Evolutionary conservation across 2,329 filamentous ascomycete genomes (phyloP).

Genomic region (Paracoccidioides lutzii): DNA sequence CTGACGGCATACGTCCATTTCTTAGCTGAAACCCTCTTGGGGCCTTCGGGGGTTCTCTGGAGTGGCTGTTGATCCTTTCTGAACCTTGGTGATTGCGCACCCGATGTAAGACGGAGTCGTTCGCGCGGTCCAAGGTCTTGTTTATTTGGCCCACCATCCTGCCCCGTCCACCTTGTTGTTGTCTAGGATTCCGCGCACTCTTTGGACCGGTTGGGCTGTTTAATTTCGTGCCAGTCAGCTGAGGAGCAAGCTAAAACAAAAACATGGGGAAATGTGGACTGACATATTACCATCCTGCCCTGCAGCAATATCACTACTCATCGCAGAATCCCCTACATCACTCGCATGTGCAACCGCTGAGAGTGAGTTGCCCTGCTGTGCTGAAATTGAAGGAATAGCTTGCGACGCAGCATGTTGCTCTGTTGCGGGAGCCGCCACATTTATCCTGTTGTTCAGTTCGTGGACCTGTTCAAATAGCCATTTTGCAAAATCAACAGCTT

Average conservation of each 20-base stretch:
- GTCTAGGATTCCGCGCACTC: conserved; percentile 71
- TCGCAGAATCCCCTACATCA: conserved; percentile 54
- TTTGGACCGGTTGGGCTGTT: conserved; percentile 82
- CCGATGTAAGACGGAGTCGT: conserved; percentile 66
- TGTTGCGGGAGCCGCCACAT: conserved; percentile 33
- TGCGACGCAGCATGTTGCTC: conserved; percentile 15
- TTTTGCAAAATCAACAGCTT: conserved; percentile 67
- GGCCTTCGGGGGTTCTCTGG: conserved; percentile 57
- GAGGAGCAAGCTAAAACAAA: background rate
- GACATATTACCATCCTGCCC: conserved; percentile 28
- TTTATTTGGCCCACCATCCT: conserved; percentile 76
- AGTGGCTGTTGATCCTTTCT: conserved; percentile 70
- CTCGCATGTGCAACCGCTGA: conserved; percentile 7
- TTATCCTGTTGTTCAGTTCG: conserved; percentile 49
- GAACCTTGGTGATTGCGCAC: conserved; percentile 59
- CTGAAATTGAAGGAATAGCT: conserved; percentile 24
- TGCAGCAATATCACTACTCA: conserved; percentile 44
- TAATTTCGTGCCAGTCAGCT: conserved; percentile 4
- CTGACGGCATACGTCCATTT: conserved; percentile 33
- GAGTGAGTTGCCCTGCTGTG: conserved; percentile 21
- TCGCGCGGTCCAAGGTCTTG: conserved; percentile 65
- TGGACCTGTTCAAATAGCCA: conserved; percentile 92
- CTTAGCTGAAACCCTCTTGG: conserved; percentile 44
- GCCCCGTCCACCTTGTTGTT: conserved; percentile 47
- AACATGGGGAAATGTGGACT: conserved; percentile 5